phyloP scores from a whole-genome alignment of 1,139 yeast species.

The Kurtzmaniella quercitrusa region DNA sequence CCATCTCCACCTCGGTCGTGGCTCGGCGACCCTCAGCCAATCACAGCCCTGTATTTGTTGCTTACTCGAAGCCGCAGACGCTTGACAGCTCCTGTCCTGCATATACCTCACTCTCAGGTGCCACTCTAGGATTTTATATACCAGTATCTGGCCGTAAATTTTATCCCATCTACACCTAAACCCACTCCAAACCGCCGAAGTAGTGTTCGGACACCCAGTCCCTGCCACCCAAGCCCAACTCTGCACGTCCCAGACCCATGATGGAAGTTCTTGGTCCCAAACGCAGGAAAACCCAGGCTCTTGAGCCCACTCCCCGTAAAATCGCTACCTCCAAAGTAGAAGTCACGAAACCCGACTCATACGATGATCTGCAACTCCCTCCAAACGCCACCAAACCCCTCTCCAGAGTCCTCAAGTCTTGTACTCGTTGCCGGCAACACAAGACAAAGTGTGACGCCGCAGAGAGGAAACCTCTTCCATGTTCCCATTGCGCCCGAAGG shows the following conservation, averaged over 20 bases:
- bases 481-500: constrained; percentile 53
- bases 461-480: constrained; percentile 48
- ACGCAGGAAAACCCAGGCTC: background rate
- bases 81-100: background rate
- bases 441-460: constrained; percentile 63
- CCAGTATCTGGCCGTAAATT: background rate
- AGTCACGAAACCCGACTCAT: too few species aligned
- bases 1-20: background rate
- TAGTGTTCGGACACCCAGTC: too few species aligned
- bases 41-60: background rate
- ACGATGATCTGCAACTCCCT: background rate
- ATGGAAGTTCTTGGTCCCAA: constrained; percentile 1
- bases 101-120: background rate
- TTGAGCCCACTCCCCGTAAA: background rate
- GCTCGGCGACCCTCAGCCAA: background rate
- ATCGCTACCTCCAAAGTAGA: too few species aligned
- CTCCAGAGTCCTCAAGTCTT: constrained; percentile 44
- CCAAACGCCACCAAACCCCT: background rate
- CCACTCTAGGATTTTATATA: background rate
- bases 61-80: background rate
- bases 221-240: too few species aligned
- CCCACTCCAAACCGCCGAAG: too few species aligned
- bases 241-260: too few species aligned
- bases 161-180: too few species aligned
- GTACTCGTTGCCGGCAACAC: constrained; percentile 60